Base-by-base conservation (phyloP, 2,329 filamentous ascomycete species). In the Pyricularia grisea region DNA sequence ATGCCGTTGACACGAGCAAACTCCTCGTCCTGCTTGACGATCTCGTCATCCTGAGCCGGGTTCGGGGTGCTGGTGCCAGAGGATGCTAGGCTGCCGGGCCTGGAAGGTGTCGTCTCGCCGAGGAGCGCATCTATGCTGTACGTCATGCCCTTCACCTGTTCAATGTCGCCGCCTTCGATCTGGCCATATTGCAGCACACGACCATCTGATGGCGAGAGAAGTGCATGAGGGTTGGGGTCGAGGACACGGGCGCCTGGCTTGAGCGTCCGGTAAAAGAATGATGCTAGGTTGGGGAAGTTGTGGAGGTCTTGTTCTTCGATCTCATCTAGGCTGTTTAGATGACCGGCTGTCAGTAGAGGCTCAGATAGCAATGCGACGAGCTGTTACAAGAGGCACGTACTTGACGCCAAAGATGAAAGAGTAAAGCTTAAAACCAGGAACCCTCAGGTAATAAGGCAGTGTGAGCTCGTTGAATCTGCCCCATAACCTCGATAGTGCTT, bases 61-160 rank as follows among this genome's bases (percentile, higher is more conserved):
- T 70, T 76, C 68, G 27, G 74, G 63, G 69, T 72, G 9, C 76
- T 72, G 31, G 76, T 72, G 25, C 73, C 72, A 30, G 71, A 71
- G 11, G 74, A 75, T 11, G 77, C 72, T 69, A 79, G 78, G 79
- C 87, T 87, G 23, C 85, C 79, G 5, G 83, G 77, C 55, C 58
- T 68, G 28, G 68, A 68, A 7, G 86, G 86, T 6, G 84, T 86
- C 71, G 83, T 82, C 72, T 87, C 88, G 67, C 95, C 95, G 1
- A 99, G 85, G 1, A 99, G 85, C 9, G 95, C 94, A 77, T 99
- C 95, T 68, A 99, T 87, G 73, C 90, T 97, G 80, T 99, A 99
- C 0, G 95, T 99, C 85, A 99, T 95, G 70, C 95, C 95, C 81
- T 99, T 99, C 72, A 99, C 94, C 81, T 99, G 95, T 78, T 99